Percentiles rank a stretch among this genome's conserved stretches.
Conservation (phyloP, 371 early-diverging fungal genomes). For the Mucor circinelloides region DNA sequence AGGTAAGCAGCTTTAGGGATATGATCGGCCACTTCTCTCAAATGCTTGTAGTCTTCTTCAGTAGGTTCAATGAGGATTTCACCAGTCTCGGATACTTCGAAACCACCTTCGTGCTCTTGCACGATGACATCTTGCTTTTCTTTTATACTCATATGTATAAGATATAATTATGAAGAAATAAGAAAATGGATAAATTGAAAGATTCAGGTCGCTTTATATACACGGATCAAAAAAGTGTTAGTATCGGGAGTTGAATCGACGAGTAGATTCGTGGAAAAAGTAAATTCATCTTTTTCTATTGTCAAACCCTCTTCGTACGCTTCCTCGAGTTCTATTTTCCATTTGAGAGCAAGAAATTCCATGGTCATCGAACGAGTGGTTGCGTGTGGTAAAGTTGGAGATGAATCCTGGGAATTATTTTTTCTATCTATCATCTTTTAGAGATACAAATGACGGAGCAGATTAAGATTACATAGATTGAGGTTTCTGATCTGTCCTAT, state of each 20-base stretch:
- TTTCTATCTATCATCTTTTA: not conserved
- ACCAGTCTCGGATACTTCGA: constrained; percentile 1
- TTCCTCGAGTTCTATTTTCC: not conserved
- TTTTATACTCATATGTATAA: constrained; percentile 9
- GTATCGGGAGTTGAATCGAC: not conserved
- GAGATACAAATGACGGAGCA: not conserved
- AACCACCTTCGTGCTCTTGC: constrained; percentile 32
- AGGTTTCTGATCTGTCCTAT: not conserved
- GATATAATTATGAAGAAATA: not conserved
- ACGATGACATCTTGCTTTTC: constrained; percentile 12
- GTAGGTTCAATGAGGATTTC: constrained; percentile 41
- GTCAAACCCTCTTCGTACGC: not conserved
- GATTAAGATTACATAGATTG: not conserved
- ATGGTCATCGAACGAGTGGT: not conserved
- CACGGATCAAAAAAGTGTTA: not conserved
- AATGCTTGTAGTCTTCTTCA: constrained; percentile 44
- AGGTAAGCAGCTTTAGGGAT: constrained; percentile 61
- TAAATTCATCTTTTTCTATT: not conserved
- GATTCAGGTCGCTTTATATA: not conserved
- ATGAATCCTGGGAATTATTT: not conserved
- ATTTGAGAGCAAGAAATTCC: not conserved
- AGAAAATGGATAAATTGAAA: not conserved
- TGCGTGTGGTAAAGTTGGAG: not conserved
- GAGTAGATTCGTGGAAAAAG: not conserved
- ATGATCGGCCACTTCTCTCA: constrained; percentile 55